A percentile compares a stretch with the other conserved stretches of the same genome.
Evolutionary conservation across 345 rosid species (phyloP).

Genomic region (Clarkia xantiana): DNA sequence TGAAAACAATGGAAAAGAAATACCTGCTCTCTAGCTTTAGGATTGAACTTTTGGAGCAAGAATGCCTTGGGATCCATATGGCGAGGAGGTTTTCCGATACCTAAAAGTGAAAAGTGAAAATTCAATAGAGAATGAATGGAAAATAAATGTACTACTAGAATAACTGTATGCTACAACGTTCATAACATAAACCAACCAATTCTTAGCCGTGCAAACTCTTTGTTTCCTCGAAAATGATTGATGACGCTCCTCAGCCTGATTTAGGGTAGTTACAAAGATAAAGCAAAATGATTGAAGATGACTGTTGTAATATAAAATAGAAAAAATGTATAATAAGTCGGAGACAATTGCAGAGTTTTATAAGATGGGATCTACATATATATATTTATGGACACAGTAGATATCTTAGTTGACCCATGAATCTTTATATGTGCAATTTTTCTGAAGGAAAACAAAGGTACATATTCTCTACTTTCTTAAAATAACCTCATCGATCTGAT

Average conservation of each 20-base stretch:
- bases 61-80: conserved; percentile 98
- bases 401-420: too few species aligned
- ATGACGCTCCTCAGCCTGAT: conserved; percentile 63
- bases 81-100: conserved; percentile 82
- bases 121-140: background rate
- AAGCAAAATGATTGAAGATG: background rate
- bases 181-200: conserved; percentile 40
- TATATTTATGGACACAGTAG: too few species aligned
- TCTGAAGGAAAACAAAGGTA: too few species aligned
- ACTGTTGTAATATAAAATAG: too few species aligned
- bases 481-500: too few species aligned
- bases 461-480: too few species aligned
- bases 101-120: conserved; percentile 15
- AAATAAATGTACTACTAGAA: background rate
- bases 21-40: conserved; percentile 46
- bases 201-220: conserved; percentile 74
- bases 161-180: background rate
- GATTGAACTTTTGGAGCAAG: conserved; percentile 71
- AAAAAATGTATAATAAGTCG: too few species aligned
- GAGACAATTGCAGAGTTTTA: too few species aligned
- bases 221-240: conserved; percentile 55
- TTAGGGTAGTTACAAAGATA: conserved; percentile 1
- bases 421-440: too few species aligned
- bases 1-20: conserved; percentile 1
- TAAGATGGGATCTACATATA: too few species aligned